These are phyloP conservation scores for Gaertneriomyces sp. DNA, from an alignment of 192 early-diverging fungal species.

Conservation along the genomic window DNA sequence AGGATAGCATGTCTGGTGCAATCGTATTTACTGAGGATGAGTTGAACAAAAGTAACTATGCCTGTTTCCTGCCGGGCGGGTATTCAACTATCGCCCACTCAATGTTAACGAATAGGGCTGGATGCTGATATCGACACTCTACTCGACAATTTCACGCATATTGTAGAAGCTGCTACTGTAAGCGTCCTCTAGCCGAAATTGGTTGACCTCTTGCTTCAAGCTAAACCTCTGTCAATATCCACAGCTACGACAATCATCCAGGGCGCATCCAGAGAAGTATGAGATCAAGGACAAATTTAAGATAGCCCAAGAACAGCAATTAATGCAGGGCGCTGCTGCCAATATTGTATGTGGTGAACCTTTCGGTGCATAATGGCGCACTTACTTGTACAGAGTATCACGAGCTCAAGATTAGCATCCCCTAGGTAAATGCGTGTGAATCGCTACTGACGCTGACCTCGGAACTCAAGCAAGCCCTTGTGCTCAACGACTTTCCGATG, in stretches of 20 bases:
- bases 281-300: conserved; percentile 34
- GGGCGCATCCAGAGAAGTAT: neutral
- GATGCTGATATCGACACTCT: conserved; percentile 26
- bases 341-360: conserved; percentile 33
- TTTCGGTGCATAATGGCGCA: neutral
- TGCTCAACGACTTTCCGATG: conserved; percentile 40
- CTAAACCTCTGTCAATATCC: conserved; percentile 3
- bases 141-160: conserved; percentile 14
- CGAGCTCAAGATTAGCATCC: neutral
- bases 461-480: conserved; percentile 42
- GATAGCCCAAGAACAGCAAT: conserved; percentile 39
- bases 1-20: too few relatives aligned
- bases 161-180: conserved; percentile 23
- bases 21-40: too few relatives aligned
- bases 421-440: conserved; percentile 33
- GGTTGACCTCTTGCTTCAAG: neutral
- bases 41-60: too few relatives aligned
- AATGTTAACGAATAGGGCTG: too few relatives aligned
- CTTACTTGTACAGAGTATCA: too few relatives aligned
- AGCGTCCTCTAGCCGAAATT: neutral
- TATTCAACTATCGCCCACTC: too few relatives aligned
- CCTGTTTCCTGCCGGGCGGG: too few relatives aligned
- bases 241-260: conserved; percentile 14
- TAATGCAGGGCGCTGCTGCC: conserved; percentile 29
- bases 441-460: conserved; percentile 39